Percentiles rank a stretch among this genome's conserved stretches.
Conservation (phyloP, 768 basidiomycete species). For the Termitomyces sp. region DNA sequence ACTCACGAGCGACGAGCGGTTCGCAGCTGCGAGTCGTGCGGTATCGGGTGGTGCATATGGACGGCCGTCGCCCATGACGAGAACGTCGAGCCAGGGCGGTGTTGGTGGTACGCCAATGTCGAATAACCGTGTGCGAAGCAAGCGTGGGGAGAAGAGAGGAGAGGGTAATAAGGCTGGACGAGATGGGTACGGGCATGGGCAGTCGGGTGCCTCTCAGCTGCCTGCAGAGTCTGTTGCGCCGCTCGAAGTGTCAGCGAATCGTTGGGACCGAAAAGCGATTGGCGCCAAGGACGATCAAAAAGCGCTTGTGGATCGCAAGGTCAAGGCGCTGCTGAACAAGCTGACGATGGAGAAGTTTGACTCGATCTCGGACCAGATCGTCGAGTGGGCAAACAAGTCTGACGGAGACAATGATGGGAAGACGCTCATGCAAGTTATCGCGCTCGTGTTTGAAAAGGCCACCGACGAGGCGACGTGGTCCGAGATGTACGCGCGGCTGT, state of each 20-base stretch:
- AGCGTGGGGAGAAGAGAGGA: constrained; percentile 78
- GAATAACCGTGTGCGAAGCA: constrained; percentile 67
- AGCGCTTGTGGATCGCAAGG: constrained; percentile 91
- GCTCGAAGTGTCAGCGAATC: constrained; percentile 73
- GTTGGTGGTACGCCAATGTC: constrained; percentile 45
- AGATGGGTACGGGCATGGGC: constrained; percentile 30
- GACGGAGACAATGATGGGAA: constrained; percentile 90
- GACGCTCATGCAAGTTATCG: constrained; percentile 94
- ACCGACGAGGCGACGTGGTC: constrained; percentile 96
- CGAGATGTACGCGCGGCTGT: constrained; percentile 95
- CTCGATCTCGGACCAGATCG: constrained; percentile 92
- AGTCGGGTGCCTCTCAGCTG: constrained; percentile 20
- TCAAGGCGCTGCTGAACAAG: constrained; percentile 90
- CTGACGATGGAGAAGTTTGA: constrained; percentile 97
- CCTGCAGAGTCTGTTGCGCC: constrained; percentile 70
- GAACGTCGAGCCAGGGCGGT: constrained; percentile 66
- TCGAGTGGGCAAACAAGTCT: constrained; percentile 92
- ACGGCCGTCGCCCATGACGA: constrained; percentile 57
- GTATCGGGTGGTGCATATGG: constrained; percentile 53
- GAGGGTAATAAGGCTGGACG: constrained; percentile 43
- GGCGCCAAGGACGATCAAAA: constrained; percentile 53
- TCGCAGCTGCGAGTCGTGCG: constrained; percentile 44
- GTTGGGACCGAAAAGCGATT: constrained; percentile 68
- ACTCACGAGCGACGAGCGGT: constrained; percentile 71
- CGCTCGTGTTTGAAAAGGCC: constrained; percentile 95